These are phyloP conservation scores for Pleurotus giganteus DNA, from an alignment of 768 basidiomycete species.

Conservation along the genomic window DNA sequence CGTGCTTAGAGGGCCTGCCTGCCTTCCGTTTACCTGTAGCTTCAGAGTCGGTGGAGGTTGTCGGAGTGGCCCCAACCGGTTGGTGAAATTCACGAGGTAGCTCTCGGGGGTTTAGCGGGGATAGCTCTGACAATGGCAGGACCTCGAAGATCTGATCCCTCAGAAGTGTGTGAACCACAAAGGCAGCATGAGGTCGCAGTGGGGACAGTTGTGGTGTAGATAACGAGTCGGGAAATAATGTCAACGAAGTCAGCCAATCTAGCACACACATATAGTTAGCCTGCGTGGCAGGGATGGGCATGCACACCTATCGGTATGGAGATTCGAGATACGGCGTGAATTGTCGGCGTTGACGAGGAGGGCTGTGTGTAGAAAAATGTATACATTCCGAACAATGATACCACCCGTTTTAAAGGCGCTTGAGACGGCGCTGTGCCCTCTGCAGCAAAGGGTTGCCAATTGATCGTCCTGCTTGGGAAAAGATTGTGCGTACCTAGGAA, in stretches of 20 bases:
- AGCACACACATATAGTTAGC: constrained; percentile 6
- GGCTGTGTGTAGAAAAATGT: constrained; percentile 72
- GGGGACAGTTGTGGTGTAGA: constrained; percentile 36
- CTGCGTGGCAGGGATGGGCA: background rate
- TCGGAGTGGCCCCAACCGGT: background rate
- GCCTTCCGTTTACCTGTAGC: constrained; percentile 41
- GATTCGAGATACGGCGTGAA: constrained; percentile 52
- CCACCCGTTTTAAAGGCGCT: constrained; percentile 51
- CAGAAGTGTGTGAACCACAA: constrained; percentile 48
- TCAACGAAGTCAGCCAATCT: constrained; percentile 60
- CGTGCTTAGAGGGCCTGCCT: constrained; percentile 63
- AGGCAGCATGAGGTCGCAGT: constrained; percentile 49
- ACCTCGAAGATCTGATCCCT: constrained; percentile 55
- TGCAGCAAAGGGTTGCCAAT: constrained; percentile 22
- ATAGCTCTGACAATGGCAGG: constrained; percentile 48
- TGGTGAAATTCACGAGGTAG: constrained; percentile 64
- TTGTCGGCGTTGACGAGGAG: constrained; percentile 43
- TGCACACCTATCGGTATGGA: constrained; percentile 58
- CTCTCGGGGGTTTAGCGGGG: constrained; percentile 56
- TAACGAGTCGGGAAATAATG: constrained; percentile 46
- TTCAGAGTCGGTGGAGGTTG: constrained; percentile 18
- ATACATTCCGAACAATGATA: constrained; percentile 69
- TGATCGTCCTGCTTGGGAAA: background rate
- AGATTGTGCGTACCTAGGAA: constrained; percentile 58
- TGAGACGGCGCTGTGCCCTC: constrained; percentile 53